phyloP scores from a whole-genome alignment of 2,329 filamentous ascomycete species.

The Raffaelea deltoideospora region DNA sequence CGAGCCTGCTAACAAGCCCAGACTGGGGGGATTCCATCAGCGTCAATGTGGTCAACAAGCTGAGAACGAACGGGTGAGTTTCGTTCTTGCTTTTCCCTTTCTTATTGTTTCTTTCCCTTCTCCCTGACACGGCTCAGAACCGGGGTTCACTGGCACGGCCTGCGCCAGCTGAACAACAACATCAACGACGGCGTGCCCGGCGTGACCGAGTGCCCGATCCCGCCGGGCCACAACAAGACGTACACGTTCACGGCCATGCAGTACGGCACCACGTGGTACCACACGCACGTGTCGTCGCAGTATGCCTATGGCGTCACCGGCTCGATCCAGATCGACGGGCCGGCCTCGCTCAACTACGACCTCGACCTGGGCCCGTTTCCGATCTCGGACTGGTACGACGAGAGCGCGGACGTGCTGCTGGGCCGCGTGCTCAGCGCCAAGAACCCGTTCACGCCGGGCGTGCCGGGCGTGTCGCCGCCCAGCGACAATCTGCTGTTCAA shows the following conservation, averaged over 20 bases:
- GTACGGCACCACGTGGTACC: constrained; percentile 26
- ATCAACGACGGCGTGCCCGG: constrained; percentile 29
- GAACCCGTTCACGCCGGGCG: constrained; percentile 11
- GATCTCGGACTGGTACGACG: constrained; percentile 38
- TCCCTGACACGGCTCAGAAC: constrained; percentile 14
- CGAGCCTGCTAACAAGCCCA: constrained; percentile 15
- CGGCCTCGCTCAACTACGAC: constrained; percentile 25
- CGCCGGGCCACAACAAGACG: constrained; percentile 17
- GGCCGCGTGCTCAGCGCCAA: constrained; percentile 7
- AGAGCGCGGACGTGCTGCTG: constrained; percentile 12
- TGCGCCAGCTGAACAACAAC: constrained; percentile 26
- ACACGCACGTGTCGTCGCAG: constrained; percentile 32
- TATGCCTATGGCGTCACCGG: constrained; percentile 35
- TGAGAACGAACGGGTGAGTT: constrained; percentile 25
- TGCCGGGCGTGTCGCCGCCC: constrained; percentile 12
- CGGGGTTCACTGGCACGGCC: constrained; percentile 32
- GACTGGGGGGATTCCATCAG: constrained; percentile 35
- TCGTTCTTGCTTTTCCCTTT: not conserved
- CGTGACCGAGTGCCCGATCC: constrained; percentile 26
- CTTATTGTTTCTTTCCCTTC: not conserved
- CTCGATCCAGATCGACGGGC: constrained; percentile 30
- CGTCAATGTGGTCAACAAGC: constrained; percentile 48
- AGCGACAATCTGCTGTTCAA: constrained; percentile 25
- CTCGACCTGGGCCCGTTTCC: constrained; percentile 34
- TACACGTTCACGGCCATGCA: constrained; percentile 21